phyloP scores from a whole-genome alignment of 768 basidiomycete species.

The Podaxis mareebaensis region DNA sequence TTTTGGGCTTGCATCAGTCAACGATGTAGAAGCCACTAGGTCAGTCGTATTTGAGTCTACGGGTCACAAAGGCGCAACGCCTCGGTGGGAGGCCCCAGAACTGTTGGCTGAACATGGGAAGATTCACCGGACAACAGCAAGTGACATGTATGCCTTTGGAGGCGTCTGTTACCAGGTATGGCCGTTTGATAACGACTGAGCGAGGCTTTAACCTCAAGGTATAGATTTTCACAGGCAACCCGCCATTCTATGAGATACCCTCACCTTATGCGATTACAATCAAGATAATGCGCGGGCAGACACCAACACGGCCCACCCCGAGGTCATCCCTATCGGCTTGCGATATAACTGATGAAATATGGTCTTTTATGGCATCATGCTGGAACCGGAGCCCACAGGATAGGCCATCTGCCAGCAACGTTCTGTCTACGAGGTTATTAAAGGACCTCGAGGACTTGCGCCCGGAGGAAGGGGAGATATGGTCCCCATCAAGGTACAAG shows the following conservation, averaged over 20 bases:
- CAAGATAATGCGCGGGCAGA: neutral
- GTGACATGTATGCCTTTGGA: constrained; percentile 18
- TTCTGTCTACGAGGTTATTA: neutral
- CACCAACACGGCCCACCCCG: neutral
- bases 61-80: constrained; percentile 15
- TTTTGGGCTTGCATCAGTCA: constrained; percentile 12
- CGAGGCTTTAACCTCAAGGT: neutral
- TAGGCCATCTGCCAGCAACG: neutral
- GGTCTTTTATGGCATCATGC: neutral
- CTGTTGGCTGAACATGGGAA: neutral
- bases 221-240: constrained; percentile 18
- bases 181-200: neutral
- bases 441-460: neutral
- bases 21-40: constrained; percentile 11
- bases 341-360: neutral
- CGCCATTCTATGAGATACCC: constrained; percentile 21
- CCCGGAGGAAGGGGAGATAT: neutral
- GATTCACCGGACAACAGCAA: constrained; percentile 2
- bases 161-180: constrained; percentile 18
- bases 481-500: too few species aligned
- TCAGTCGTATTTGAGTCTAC: constrained; percentile 9
- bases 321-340: neutral
- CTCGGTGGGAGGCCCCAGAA: constrained; percentile 18
- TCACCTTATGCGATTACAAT: neutral
- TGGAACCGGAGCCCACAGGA: neutral